Evolutionary conservation across 2,329 filamentous ascomycete species (phyloP).

Genomic region (Fusarium illudens): DNA sequence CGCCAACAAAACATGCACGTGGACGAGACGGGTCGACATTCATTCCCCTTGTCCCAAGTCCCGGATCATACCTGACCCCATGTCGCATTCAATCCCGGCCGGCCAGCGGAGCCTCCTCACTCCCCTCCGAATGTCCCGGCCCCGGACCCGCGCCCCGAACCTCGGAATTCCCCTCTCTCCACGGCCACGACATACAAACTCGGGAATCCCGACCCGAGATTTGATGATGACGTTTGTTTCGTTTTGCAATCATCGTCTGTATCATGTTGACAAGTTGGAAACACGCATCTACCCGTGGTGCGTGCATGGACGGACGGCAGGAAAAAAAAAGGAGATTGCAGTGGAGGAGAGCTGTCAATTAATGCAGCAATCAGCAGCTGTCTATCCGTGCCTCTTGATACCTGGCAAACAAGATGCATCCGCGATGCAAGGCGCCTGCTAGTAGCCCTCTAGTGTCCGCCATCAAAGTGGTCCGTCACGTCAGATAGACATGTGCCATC

Average conservation of each 20-base stretch:
- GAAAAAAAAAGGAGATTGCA: not conserved
- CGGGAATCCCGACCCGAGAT: constrained; percentile 14
- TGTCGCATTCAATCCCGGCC: not conserved
- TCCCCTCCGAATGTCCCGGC: constrained; percentile 9
- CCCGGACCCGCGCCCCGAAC: constrained; percentile 22
- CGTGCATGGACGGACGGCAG: not conserved
- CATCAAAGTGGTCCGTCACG: not conserved
- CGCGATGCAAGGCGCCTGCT: not conserved
- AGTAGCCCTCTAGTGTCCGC: not conserved
- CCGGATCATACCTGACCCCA: too few relatives aligned
- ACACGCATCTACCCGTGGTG: not conserved
- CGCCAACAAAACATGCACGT: not conserved
- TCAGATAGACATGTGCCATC: not conserved
- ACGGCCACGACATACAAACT: constrained; percentile 1
- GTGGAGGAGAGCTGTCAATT: not conserved
- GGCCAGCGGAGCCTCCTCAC: not conserved
- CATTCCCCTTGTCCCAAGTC: not conserved
- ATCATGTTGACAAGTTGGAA: constrained; percentile 1
- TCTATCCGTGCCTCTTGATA: too few relatives aligned
- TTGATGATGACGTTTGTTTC: not conserved
- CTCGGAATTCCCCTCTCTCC: not conserved
- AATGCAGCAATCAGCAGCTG: not conserved
- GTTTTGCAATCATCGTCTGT: constrained; percentile 1
- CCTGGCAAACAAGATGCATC: constrained; percentile 1
- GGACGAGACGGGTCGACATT: not conserved